These are phyloP conservation scores for Macrophomina tecta DNA, from an alignment of 2,329 filamentous ascomycete genomes.

Conservation along the genomic window DNA sequence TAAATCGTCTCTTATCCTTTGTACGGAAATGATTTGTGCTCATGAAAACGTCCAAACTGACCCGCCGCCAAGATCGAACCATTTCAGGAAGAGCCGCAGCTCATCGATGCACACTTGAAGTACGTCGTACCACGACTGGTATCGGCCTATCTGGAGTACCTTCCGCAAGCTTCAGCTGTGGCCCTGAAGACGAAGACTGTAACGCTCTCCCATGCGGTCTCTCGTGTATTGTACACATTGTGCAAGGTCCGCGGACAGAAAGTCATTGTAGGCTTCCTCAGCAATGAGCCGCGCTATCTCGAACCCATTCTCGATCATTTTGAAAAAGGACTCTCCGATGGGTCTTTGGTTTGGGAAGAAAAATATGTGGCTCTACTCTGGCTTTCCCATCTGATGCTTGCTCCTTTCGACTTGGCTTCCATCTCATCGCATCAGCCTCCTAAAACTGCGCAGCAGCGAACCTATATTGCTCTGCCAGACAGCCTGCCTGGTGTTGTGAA, in stretches of 20 bases:
- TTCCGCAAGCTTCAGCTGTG: background rate
- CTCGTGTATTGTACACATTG: constrained; percentile 81
- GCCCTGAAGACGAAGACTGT: constrained; percentile 18
- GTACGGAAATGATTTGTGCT: constrained; percentile 31
- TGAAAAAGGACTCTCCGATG: constrained; percentile 60
- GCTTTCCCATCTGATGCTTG: constrained; percentile 64
- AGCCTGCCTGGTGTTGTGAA: constrained; percentile 72
- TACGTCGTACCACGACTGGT: constrained; percentile 76
- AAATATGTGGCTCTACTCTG: constrained; percentile 86
- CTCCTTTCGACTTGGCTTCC: constrained; percentile 87
- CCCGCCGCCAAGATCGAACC: constrained; percentile 66
- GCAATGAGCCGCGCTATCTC: constrained; percentile 85
- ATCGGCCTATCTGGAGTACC: constrained; percentile 73
- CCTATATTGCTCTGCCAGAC: constrained; percentile 62
- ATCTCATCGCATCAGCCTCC: constrained; percentile 69
- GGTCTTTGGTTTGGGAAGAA: constrained; percentile 75
- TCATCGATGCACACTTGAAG: constrained; percentile 84
- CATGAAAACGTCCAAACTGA: constrained; percentile 11
- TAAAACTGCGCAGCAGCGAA: constrained; percentile 35
- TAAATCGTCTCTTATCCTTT: constrained; percentile 46
- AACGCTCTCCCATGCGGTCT: constrained; percentile 64
- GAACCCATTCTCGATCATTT: constrained; percentile 79
- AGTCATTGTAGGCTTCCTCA: constrained; percentile 87
- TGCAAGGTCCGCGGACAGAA: constrained; percentile 96
- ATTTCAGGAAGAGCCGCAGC: constrained; percentile 94